Percentiles rank a stretch among this genome's conserved stretches.
These are phyloP conservation scores for Penicillium manginii DNA, from an alignment of 495 filamentous ascomycete species.

Conservation along the genomic window DNA sequence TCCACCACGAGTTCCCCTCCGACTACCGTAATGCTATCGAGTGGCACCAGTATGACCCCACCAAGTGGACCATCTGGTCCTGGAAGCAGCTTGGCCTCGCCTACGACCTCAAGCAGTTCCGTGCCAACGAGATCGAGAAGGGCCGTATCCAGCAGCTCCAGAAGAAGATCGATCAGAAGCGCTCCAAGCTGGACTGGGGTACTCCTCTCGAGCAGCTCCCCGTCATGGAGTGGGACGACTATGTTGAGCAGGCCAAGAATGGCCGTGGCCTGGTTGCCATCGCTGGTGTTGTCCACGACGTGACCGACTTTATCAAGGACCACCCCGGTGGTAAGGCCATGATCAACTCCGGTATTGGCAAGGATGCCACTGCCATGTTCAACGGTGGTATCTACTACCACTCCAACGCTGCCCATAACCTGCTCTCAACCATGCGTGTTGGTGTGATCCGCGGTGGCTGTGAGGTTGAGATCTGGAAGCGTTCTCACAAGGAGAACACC, in stretches of 20 bases:
- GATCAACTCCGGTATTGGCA: conserved; percentile 90
- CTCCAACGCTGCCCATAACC: conserved; percentile 96
- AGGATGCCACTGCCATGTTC: conserved; percentile 98
- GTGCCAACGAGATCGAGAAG: conserved; percentile 98
- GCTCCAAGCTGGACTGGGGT: conserved; percentile 91
- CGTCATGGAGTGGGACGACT: conserved; percentile 96
- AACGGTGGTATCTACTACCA: conserved; percentile 99
- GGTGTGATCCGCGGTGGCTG: conserved; percentile 95
- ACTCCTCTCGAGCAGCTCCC: conserved; percentile 90
- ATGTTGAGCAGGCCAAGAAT: conserved; percentile 82
- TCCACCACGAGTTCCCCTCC: conserved; percentile 99
- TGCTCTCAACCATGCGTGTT: conserved; percentile 93
- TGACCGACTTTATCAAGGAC: conserved; percentile 91
- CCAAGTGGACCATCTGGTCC: conserved; percentile 95
- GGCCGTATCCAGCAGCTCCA: conserved; percentile 94
- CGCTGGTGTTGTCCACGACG: conserved; percentile 95
- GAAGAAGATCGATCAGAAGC: conserved; percentile 99
- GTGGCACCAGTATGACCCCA: conserved; percentile 98
- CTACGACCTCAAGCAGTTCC: conserved; percentile 96
- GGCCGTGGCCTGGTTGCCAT: conserved; percentile 86
- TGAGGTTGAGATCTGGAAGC: conserved; percentile 99
- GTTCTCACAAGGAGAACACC: conserved; percentile 82
- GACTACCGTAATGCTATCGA: conserved; percentile 99
- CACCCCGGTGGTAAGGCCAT: conserved; percentile 97
- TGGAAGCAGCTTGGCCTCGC: conserved; percentile 95